Evolutionary conservation across 2,329 filamentous ascomycete species (phyloP), one percentile per base, ranked within the genome.

Genomic region (Aspergillus aculeatus): DNA sequence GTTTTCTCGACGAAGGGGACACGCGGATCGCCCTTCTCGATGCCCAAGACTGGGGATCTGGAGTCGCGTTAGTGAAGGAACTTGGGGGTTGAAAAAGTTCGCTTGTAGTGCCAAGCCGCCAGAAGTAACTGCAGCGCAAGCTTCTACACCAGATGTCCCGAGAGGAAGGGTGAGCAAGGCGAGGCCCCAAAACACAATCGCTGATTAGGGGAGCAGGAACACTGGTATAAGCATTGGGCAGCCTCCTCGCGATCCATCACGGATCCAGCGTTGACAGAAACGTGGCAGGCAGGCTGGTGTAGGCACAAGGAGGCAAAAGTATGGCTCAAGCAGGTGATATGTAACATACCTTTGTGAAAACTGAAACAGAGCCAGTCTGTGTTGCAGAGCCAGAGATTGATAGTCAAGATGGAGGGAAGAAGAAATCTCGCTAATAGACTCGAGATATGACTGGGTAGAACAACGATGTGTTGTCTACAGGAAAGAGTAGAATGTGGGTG

Each of bases 41-140:
- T 35, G 57, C 54, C 61, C 60, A 49, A 60, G 59, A 47, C 52
- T 57, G 53, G 60, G 61, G 59, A 54, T 64, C 66, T 73, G 64
- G 61, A 68, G 64, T 67, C 49, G 56, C 60, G 68, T 74, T 66
- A 74, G 71, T 68, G 60, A 41, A 58, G 54, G 57, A 62, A 54
- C 57, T 51, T 59, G 31, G 31, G 60, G 38, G 57, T 64, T 61
- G 63, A 67, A 64, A 35, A 66, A 65, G 65, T 72, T 75, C 71
- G 72, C 71, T 73, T 73, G 69, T 65, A 60, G 63, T 68, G 72
- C 72, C 72, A 75, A 75, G 71, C 69, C 68, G 50, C 62, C 60
- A 66, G 64, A 71, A 65, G 60, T 64, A 64, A 59, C 38, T 62
- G 66, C 58, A 57, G 56, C 56, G 63, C 57, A 57, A 55, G 56